Percentiles rank a stretch among this genome's conserved stretches.
These are phyloP conservation scores for Cyclostephanos tholiformis DNA, from an alignment of 108 stramenopile species.

Conservation along the genomic window DNA sequence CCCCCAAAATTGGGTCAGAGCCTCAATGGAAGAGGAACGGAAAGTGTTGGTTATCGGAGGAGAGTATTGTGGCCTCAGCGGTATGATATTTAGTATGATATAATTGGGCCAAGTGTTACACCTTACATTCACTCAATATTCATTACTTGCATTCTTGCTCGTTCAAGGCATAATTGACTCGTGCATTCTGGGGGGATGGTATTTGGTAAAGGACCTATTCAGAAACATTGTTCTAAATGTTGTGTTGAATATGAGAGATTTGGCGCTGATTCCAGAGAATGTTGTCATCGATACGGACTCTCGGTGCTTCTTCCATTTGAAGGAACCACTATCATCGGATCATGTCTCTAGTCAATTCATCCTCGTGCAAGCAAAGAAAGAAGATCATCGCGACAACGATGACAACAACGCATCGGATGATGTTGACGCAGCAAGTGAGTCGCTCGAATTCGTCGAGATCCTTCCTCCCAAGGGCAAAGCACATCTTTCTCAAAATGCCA, in stretches of 20 bases:
- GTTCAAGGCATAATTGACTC: conserved; percentile 8
- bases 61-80: conserved; percentile 39
- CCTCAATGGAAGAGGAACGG: conserved; percentile 30
- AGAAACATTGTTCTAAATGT: conserved; percentile 31
- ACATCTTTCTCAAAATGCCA: neutral
- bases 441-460: neutral
- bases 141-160: neutral
- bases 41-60: conserved; percentile 44
- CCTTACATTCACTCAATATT: neutral
- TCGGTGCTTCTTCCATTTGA: neutral
- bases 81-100: neutral
- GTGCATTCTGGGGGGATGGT: neutral
- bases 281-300: neutral
- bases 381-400: neutral
- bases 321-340: neutral
- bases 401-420: neutral
- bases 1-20: conserved; percentile 43
- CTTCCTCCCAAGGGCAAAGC: neutral
- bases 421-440: neutral
- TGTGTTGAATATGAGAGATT: conserved; percentile 18
- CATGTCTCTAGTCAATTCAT: neutral
- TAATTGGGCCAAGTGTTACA: neutral
- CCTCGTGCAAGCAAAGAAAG: neutral
- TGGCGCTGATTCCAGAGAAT: conserved; percentile 29
- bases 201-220: conserved; percentile 38